A percentile compares a stretch with the other conserved stretches of the same genome.
Evolutionary conservation across 2,329 filamentous ascomycete genomes (phyloP).

Genomic region (Triangularia setosa): DNA sequence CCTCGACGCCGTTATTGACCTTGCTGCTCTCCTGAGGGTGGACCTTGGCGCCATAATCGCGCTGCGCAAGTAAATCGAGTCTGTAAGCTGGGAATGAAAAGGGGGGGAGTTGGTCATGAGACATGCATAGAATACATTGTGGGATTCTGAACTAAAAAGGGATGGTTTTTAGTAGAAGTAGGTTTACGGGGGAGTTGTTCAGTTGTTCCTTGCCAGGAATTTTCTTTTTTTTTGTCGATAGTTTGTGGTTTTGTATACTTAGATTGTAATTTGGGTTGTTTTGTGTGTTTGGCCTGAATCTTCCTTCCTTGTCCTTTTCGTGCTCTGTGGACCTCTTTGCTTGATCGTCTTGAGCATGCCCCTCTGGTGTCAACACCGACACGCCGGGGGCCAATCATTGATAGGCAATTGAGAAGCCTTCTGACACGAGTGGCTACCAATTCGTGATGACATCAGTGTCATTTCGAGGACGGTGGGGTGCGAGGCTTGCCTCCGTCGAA

Average conservation of each 20-base stretch:
- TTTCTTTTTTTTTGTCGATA: background rate
- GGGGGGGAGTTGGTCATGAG: background rate
- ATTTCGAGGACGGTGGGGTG: background rate
- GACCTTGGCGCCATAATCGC: slow-evolving; percentile 1
- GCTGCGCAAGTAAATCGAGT: background rate
- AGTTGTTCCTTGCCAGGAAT: background rate
- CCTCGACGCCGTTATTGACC: background rate
- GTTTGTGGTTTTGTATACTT: background rate
- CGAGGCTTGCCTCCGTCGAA: background rate
- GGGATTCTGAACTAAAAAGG: background rate
- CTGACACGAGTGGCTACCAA: background rate
- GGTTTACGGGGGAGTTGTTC: background rate
- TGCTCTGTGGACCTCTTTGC: no score
- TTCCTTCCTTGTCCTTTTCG: background rate
- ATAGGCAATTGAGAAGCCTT: background rate
- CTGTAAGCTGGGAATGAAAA: background rate
- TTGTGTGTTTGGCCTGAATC: background rate
- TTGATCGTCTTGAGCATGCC: no score
- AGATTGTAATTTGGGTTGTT: background rate
- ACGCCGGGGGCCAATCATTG: no score
- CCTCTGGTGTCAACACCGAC: no score
- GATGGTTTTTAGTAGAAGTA: background rate
- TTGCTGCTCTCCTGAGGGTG: background rate
- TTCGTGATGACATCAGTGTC: background rate
- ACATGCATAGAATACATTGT: background rate